Evolutionary conservation across 495 filamentous ascomycete genomes (phyloP).

Genomic region (Xylaria longipes): DNA sequence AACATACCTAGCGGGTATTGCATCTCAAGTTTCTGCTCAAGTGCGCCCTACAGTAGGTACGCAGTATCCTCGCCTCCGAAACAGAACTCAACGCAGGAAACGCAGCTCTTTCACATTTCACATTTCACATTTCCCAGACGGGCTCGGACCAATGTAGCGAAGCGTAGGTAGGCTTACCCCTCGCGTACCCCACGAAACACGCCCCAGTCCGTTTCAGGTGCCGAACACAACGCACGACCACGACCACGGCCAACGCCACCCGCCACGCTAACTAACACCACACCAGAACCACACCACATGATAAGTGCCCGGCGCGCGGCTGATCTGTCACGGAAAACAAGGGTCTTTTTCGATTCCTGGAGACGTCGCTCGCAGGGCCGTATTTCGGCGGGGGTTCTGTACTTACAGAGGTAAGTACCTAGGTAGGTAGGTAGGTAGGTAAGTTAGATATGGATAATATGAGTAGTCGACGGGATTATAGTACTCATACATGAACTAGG

Average conservation of each 20-base stretch:
- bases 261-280: not conserved
- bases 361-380: too few species aligned
- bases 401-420: not conserved
- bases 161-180: not conserved
- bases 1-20: too few species aligned
- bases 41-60: too few species aligned
- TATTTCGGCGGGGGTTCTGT: too few species aligned
- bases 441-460: not conserved
- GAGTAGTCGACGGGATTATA: not conserved
- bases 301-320: not conserved
- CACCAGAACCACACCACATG: not conserved
- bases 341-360: not conserved
- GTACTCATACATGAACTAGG: not conserved
- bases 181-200: constrained; percentile 13
- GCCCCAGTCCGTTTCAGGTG: constrained; percentile 20
- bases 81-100: not conserved
- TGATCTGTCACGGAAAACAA: not conserved
- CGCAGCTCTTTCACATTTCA: too few species aligned
- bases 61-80: not conserved
- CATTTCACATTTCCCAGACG: not conserved
- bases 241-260: not conserved
- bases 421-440: not conserved
- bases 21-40: too few species aligned
- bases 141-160: not conserved
- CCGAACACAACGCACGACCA: constrained; percentile 11